phyloP scores from a whole-genome alignment of 805 yeast genomes.

The Candida ortonii region DNA sequence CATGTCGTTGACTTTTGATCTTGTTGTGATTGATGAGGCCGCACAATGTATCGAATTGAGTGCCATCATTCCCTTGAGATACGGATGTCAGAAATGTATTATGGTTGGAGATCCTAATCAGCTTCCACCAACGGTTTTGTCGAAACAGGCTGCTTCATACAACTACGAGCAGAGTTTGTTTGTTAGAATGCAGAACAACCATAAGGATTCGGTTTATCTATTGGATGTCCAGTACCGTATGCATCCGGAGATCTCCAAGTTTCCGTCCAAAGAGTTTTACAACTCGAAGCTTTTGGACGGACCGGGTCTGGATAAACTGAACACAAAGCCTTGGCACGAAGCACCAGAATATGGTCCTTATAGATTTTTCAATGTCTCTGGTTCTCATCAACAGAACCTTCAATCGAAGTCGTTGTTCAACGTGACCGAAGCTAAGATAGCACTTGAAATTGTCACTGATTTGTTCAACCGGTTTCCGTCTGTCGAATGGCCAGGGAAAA shows the following conservation, averaged over 20 bases:
- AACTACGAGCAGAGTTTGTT: slow-evolving; percentile 89
- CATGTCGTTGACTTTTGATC: slow-evolving; percentile 75
- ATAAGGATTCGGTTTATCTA: slow-evolving; percentile 60
- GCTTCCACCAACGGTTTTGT: slow-evolving; percentile 93
- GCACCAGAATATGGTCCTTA: slow-evolving; percentile 64
- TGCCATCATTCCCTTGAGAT: slow-evolving; percentile 85
- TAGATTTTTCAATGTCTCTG: slow-evolving; percentile 67
- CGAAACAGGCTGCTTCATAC: slow-evolving; percentile 76
- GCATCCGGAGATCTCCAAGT: slow-evolving; percentile 88
- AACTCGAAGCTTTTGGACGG: slow-evolving; percentile 74
- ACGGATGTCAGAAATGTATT: slow-evolving; percentile 85
- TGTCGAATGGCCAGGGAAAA: slow-evolving; percentile 60
- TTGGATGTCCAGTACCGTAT: slow-evolving; percentile 93
- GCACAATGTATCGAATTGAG: slow-evolving; percentile 95
- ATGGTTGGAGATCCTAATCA: slow-evolving; percentile 99
- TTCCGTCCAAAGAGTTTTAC: slow-evolving; percentile 86
- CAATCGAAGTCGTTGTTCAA: slow-evolving; percentile 72
- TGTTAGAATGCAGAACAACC: slow-evolving; percentile 81
- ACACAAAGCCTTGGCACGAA: slow-evolving; percentile 74
- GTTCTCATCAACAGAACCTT: slow-evolving; percentile 62
- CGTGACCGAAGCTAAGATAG: slow-evolving; percentile 65
- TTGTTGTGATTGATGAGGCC: slow-evolving; percentile 94
- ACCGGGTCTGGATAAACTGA: slow-evolving; percentile 58
- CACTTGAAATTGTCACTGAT: slow-evolving; percentile 60
- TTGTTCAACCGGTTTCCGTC: slow-evolving; percentile 49